phyloP scores from a whole-genome alignment of 108 stramenopile genomes.

The Conticribra guillardii region DNA sequence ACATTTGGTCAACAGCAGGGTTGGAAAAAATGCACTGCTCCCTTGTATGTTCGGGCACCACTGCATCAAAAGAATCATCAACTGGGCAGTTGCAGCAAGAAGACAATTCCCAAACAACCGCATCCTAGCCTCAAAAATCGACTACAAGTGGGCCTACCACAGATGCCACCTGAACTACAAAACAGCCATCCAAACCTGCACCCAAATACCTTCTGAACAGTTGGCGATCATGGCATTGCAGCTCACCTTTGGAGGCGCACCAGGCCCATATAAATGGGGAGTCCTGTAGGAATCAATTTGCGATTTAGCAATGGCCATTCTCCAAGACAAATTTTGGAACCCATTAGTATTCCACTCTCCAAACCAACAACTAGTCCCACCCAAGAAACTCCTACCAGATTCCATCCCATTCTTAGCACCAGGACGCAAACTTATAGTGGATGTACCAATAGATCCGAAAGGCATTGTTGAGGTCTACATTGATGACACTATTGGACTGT shows the following conservation, averaged over 20 bases:
- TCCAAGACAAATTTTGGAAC: slow-evolving; percentile 17
- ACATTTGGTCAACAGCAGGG: slow-evolving; percentile 7
- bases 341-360: slow-evolving; percentile 1
- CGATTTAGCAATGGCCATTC: slow-evolving; percentile 19
- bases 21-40: neutral
- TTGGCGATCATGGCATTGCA: slow-evolving; percentile 16
- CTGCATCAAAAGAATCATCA: neutral
- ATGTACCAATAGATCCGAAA: slow-evolving; percentile 10
- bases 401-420: slow-evolving; percentile 9
- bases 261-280: slow-evolving; percentile 28
- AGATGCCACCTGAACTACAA: neutral
- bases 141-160: slow-evolving; percentile 17
- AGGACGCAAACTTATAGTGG: slow-evolving; percentile 21
- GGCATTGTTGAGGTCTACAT: slow-evolving; percentile 25
- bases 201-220: slow-evolving; percentile 11
- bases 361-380: slow-evolving; percentile 4
- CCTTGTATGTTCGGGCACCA: neutral
- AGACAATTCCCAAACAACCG: slow-evolving; percentile 6
- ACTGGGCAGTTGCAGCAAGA: slow-evolving; percentile 11
- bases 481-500: slow-evolving; percentile 8
- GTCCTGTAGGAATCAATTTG: slow-evolving; percentile 19
- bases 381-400: neutral
- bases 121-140: slow-evolving; percentile 7
- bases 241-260: slow-evolving; percentile 32
- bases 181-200: slow-evolving; percentile 19